Percentiles rank a stretch among this genome's conserved stretches.
These are phyloP conservation scores for Sporothrix humicola DNA, from an alignment of 2,329 filamentous ascomycete genomes.

Conservation along the genomic window DNA sequence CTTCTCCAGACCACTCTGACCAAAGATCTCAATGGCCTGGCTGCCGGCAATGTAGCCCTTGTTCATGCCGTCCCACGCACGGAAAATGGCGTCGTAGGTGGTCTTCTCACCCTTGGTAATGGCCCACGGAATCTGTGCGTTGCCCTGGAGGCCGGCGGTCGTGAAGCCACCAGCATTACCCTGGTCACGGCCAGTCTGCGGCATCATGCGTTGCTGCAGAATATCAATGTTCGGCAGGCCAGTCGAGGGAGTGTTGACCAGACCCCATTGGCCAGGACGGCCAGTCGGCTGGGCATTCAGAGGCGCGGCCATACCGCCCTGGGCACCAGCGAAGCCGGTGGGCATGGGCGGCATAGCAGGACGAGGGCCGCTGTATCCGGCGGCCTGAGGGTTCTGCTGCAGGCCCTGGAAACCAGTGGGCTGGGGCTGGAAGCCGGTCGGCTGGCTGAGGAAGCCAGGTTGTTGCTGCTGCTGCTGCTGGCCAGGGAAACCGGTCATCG, in stretches of 20 bases:
- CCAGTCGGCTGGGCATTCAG: conserved; percentile 95
- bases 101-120: conserved; percentile 99
- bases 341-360: conserved; percentile 86
- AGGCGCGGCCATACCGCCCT: conserved; percentile 65
- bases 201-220: conserved; percentile 94
- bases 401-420: conserved; percentile 72
- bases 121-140: conserved; percentile 96
- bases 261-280: conserved; percentile 93
- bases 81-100: conserved; percentile 93
- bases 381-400: conserved; percentile 68
- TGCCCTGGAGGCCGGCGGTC: conserved; percentile 85
- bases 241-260: conserved; percentile 89
- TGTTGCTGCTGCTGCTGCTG: conserved; percentile 59
- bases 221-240: conserved; percentile 94
- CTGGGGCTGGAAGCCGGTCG: conserved; percentile 67
- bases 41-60: conserved; percentile 92
- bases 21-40: conserved; percentile 95
- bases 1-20: conserved; percentile 92
- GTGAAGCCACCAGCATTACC: conserved; percentile 67
- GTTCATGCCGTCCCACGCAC: conserved; percentile 91
- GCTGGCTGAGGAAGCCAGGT: conserved; percentile 62
- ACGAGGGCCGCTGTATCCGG: conserved; percentile 79
- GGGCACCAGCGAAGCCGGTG: conserved; percentile 62
- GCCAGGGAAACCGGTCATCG: conserved; percentile 71
- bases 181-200: conserved; percentile 85